Evolutionary conservation across 495 filamentous ascomycete species (phyloP), one percentile per base, ranked within the genome.

Genomic region (Podospora comata): DNA sequence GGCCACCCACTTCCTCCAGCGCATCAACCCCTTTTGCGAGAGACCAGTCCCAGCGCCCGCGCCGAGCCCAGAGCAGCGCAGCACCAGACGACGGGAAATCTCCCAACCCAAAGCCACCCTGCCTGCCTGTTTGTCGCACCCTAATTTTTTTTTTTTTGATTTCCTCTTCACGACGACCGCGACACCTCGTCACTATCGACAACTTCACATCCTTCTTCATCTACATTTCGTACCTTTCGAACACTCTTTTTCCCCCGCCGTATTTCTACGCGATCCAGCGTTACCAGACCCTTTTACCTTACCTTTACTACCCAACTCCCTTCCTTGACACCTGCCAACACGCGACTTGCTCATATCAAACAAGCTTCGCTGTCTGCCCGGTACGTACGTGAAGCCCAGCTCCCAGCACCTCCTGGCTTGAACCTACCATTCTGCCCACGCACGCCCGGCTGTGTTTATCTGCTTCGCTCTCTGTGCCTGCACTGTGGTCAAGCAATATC

Each of bases 221-320:
- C 71, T 67, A 65, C 73, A 72, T 76, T 75, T 75, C 68, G 68
- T 76, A 72, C 72, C 67, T 73, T 70, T 77, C 69, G 67, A 69
- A 71, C 75, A 71, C 73, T 76, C 73, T 69, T 75, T 63, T 63
- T 75, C 73, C 60, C 27, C 59, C 55, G 32, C 27, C 70, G 69
- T 73, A 78, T 77, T 73, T 39, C 59, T 77, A 77, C 75, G 73
- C 76, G 73, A 67, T 71, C 72, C 69, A 75, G 73, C 73, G 70
- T 75, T 74, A 74, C 68, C 65, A 72, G 70, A 70, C 44, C 27
- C 19, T 28, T 32, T 30, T 61, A 23, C 59, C 16, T 27, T 27
- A 39, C 20, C 20, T 23, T 23, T 23, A 23, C 23, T 68, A 19
- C 19, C 44, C 9, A 9, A 23, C 65, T 30, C 28, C 5, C 61